These are phyloP conservation scores for Aurantiochytrium sp. DNA, from an alignment of 108 stramenopile species.

Conservation along the genomic window DNA sequence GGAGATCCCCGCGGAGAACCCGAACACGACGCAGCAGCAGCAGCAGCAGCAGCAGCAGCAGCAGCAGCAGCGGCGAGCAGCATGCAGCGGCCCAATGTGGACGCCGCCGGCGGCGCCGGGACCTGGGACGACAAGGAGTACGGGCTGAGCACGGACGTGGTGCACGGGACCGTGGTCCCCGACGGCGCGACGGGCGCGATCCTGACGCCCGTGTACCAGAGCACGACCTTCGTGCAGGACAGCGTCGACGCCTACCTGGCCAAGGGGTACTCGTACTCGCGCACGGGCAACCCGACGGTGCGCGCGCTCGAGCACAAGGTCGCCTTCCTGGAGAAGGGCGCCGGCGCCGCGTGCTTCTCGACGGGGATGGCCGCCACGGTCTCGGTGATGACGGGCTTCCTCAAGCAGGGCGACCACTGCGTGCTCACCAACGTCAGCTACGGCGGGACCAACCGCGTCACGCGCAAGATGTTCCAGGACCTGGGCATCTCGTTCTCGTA, in stretches of 20 bases:
- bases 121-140: not conserved
- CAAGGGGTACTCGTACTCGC: conserved; percentile 70
- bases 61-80: too few relatives aligned
- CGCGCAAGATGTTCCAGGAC: conserved; percentile 63
- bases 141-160: conserved; percentile 36
- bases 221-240: conserved; percentile 72
- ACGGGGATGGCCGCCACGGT: conserved; percentile 77
- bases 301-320: conserved; percentile 72
- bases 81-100: conserved; percentile 14
- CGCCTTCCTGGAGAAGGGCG: conserved; percentile 70
- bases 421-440: conserved; percentile 76
- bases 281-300: conserved; percentile 74
- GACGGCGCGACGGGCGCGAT: conserved; percentile 58
- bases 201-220: conserved; percentile 67
- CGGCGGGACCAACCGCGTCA: conserved; percentile 74
- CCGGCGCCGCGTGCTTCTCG: conserved; percentile 64
- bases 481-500: conserved; percentile 68
- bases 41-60: too few relatives aligned
- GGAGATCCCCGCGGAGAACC: too few relatives aligned
- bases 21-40: too few relatives aligned
- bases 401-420: conserved; percentile 73
- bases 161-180: conserved; percentile 45
- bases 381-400: conserved; percentile 66
- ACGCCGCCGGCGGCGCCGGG: not conserved
- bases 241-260: conserved; percentile 66